phyloP scores from a whole-genome alignment of 495 filamentous ascomycete species.

The Margaritispora aquatica region DNA sequence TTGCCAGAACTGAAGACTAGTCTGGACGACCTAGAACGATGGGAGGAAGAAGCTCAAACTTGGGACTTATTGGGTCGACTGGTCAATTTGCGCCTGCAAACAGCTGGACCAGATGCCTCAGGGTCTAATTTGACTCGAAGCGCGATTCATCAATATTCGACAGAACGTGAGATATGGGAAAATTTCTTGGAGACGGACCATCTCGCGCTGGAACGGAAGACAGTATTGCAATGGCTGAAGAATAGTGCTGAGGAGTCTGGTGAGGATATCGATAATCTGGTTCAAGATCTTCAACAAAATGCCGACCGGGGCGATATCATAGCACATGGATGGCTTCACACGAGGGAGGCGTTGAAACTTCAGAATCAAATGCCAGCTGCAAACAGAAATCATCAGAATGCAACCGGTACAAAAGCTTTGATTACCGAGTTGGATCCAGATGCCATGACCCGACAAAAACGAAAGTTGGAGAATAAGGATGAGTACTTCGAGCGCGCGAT shows the following conservation, averaged over 20 bases:
- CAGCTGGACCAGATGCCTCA: conserved; percentile 8
- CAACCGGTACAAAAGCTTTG: conserved; percentile 54
- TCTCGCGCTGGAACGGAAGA: conserved; percentile 58
- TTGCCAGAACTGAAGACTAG: conserved; percentile 12
- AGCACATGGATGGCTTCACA: conserved; percentile 86
- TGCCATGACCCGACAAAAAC: conserved; percentile 69
- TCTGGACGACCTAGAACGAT: conserved; percentile 38
- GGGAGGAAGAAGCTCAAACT: conserved; percentile 72
- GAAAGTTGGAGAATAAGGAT: conserved; percentile 69
- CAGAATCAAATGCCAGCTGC: conserved; percentile 70
- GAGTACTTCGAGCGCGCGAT: conserved; percentile 78
- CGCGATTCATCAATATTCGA: conserved; percentile 48
- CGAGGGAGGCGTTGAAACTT: conserved; percentile 80
- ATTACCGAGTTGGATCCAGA: conserved; percentile 95
- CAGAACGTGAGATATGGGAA: conserved; percentile 57
- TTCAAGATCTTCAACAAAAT: conserved; percentile 65
- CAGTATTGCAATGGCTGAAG: conserved; percentile 79
- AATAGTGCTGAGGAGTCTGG: conserved; percentile 44
- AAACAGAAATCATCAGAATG: conserved; percentile 46
- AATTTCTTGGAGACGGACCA: conserved; percentile 58
- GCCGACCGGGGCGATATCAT: conserved; percentile 59
- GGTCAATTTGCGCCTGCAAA: conserved; percentile 42
- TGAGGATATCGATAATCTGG: conserved; percentile 67
- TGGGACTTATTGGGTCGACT: conserved; percentile 75
- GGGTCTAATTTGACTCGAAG: conserved; percentile 22